These are phyloP conservation scores for Pythium utonaiense DNA, from an alignment of 352 stramenopile genomes.

Conservation along the genomic window DNA sequence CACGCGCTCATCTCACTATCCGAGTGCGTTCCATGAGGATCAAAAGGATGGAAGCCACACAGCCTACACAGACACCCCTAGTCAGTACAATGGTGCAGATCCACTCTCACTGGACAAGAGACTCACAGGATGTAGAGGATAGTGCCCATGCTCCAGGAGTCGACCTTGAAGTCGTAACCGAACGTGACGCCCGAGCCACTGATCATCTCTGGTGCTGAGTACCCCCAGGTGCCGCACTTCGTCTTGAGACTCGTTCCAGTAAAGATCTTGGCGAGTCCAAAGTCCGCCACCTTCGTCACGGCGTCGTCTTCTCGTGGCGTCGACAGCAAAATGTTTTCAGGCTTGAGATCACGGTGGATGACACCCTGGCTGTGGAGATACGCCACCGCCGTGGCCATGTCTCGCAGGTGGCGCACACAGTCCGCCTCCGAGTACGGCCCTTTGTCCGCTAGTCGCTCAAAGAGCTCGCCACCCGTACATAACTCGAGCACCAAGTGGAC, in stretches of 20 bases:
- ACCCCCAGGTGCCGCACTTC: conserved; percentile 80
- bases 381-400: conserved; percentile 65
- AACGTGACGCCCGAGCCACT: conserved; percentile 63
- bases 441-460: conserved; percentile 74
- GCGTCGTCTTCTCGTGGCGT: conserved; percentile 53
- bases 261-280: conserved; percentile 83
- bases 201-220: conserved; percentile 85
- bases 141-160: conserved; percentile 85
- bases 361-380: conserved; percentile 82
- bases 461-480: conserved; percentile 81
- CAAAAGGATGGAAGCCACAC: conserved; percentile 83
- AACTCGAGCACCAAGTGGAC: conserved; percentile 78
- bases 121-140: conserved; percentile 83
- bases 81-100: background rate
- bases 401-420: conserved; percentile 64
- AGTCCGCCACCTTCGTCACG: conserved; percentile 77
- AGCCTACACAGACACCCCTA: conserved; percentile 30
- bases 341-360: conserved; percentile 80
- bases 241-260: conserved; percentile 67
- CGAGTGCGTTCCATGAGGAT: conserved; percentile 63
- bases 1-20: conserved; percentile 83
- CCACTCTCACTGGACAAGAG: background rate
- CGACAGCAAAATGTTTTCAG: conserved; percentile 81
- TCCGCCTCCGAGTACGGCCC: conserved; percentile 81
- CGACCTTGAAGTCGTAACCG: conserved; percentile 81